phyloP scores from a whole-genome alignment of 306 rosid genomes.

The Datisca glomerata region DNA sequence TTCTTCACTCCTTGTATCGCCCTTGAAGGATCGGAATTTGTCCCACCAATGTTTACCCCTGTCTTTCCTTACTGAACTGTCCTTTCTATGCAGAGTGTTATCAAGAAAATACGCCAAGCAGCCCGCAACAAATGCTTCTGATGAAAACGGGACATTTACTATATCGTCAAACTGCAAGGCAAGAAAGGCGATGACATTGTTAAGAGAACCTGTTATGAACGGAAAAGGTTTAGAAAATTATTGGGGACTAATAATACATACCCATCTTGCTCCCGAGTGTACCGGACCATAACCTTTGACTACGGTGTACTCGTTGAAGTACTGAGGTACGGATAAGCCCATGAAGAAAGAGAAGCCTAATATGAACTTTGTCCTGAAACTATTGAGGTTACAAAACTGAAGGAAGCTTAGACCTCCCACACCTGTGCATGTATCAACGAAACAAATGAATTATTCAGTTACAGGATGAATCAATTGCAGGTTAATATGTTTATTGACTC shows the following conservation, averaged over 20 bases:
- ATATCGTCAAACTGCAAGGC: slow-evolving; percentile 83
- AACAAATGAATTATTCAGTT: not conserved
- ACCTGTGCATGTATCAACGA: slow-evolving; percentile 21
- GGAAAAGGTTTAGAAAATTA: not conserved
- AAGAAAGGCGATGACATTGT: not conserved
- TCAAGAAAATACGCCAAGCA: slow-evolving; percentile 73
- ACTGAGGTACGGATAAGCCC: slow-evolving; percentile 85
- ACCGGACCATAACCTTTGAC: slow-evolving; percentile 88
- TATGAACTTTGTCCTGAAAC: slow-evolving; percentile 79
- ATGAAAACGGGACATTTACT: slow-evolving; percentile 79
- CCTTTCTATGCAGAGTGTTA: slow-evolving; percentile 70
- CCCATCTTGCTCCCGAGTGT: slow-evolving; percentile 88
- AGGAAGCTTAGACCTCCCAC: slow-evolving; percentile 87
- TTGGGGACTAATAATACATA: slow-evolving; percentile 16
- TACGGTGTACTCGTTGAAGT: slow-evolving; percentile 83
- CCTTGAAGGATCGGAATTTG: slow-evolving; percentile 65
- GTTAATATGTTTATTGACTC: too few relatives aligned
- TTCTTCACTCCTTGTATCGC: slow-evolving; percentile 81
- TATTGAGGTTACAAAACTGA: slow-evolving; percentile 96
- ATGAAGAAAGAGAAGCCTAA: slow-evolving; percentile 85
- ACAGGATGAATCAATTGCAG: too few relatives aligned
- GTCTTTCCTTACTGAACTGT: slow-evolving; percentile 52
- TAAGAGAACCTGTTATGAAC: not conserved
- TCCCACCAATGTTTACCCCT: slow-evolving; percentile 99
- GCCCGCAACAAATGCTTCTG: slow-evolving; percentile 91